Evolutionary conservation across 2,329 filamentous ascomycete genomes (phyloP), one percentile per base, ranked within the genome.

Genomic region (Leptographium wingfieldii): DNA sequence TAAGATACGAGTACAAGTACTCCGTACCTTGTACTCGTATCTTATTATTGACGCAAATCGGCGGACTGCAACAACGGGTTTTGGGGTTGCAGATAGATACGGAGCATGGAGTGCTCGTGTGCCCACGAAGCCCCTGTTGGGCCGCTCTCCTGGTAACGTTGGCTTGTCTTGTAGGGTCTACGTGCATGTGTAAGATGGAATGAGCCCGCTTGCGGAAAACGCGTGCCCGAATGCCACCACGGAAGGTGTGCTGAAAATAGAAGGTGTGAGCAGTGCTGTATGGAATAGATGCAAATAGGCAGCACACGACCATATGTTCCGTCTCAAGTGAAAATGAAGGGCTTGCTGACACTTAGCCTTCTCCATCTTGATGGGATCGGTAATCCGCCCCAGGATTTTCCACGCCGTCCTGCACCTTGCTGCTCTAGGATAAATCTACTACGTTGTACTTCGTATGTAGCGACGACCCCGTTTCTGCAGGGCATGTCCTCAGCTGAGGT

Each of bases 341-440:
- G 43, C 19, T n/a, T 9, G 19, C n/a, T 19, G 3, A 19, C 22
- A 14, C 48, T 27, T 27, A 4, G 6, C 25, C 48, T 29, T 51
- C 48, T 51, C 48, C 11, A 51, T 51, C 22, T 29, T 12, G 16
- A 25, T 27, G 14, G 22, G 22, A 29, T 51, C 25, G 48, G 48
- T 51, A 33, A 16, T 53, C 52, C n/a, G 52, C 29, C 52, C 29
- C 29, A 54, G 52, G 31, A 54, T 54, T 35, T 14, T 4, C 31
- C 31, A 31, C 43, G 16, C 19, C 43, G 19, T 25, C 19, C 16
- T 54, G 31, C 16, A 11, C 35, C 43, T 43, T 4, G 35, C 59
- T 52, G 16, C 7, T 58, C 56, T 61, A 33, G 59, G 59, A 56
- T 52, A 61, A 51, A 58, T 61, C 56, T 56, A 22, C 22, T 22